phyloP scores from a whole-genome alignment of 164 flowering plant species.

The Santalum album region DNA sequence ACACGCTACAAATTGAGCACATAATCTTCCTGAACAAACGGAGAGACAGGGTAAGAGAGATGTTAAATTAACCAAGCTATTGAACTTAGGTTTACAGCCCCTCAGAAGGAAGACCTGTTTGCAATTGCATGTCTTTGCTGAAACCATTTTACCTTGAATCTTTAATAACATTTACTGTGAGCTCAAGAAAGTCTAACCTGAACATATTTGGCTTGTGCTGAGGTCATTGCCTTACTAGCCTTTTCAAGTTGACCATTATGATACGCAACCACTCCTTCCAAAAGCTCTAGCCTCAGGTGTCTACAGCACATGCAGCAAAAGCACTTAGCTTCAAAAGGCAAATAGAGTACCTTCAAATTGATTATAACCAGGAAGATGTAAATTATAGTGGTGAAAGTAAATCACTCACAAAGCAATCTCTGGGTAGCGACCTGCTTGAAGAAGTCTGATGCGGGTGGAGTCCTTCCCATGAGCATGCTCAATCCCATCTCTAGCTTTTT shows the following conservation, averaged over 20 bases:
- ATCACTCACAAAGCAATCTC: constrained; percentile 72
- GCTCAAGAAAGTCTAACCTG: constrained; percentile 33
- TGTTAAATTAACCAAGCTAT: no score
- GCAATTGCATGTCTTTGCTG: not conserved
- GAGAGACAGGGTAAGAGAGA: not conserved
- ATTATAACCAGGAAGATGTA: not conserved
- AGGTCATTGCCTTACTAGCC: constrained; percentile 36
- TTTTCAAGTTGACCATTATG: constrained; percentile 55
- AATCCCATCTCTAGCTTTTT: constrained; percentile 72
- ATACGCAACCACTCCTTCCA: constrained; percentile 93
- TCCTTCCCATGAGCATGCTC: constrained; percentile 81
- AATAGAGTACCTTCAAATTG: not conserved
- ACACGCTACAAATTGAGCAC: not conserved
- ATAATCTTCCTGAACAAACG: not conserved
- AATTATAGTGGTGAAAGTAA: not conserved
- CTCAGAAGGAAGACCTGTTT: not conserved
- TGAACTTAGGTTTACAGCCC: no score
- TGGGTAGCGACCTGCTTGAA: constrained; percentile 58
- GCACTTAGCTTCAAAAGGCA: constrained; percentile 3
- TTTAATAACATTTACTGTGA: not conserved
- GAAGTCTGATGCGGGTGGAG: constrained; percentile 48
- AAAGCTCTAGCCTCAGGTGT: constrained; percentile 72
- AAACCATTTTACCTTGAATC: not conserved
- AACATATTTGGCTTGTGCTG: constrained; percentile 56
- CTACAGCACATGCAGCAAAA: constrained; percentile 22